Percentiles rank a stretch among this genome's conserved stretches.
phyloP scores from a whole-genome alignment of 1,139 yeast genomes.

The Blastobotrys illinoisensis region DNA sequence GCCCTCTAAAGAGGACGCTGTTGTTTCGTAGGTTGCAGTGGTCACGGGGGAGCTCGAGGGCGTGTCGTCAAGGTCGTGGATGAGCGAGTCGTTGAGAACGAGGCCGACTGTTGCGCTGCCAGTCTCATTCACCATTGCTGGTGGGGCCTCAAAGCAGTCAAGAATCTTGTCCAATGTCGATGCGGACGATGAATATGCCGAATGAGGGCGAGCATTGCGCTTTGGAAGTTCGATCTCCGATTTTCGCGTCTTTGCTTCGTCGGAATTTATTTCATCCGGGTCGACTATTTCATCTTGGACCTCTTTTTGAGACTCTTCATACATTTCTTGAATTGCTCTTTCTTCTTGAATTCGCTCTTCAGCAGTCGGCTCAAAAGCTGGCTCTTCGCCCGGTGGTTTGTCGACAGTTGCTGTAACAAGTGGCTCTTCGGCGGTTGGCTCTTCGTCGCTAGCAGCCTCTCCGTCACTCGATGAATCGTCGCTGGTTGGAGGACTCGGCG shows the following conservation, averaged over 20 bases:
- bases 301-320: too few species aligned
- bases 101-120: background rate
- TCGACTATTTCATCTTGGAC: too few species aligned
- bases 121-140: background rate
- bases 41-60: background rate
- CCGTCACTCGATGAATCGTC: background rate
- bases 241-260: too few species aligned
- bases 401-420: too few species aligned
- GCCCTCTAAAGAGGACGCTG: background rate
- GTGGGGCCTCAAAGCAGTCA: conserved; percentile 21
- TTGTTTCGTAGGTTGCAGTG: background rate
- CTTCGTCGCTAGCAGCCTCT: background rate
- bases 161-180: conserved; percentile 28
- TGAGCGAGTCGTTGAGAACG: background rate
- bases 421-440: background rate
- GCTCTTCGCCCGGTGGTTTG: background rate
- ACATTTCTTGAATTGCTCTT: too few species aligned
- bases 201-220: background rate
- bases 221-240: background rate
- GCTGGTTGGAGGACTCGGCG: conserved; percentile 4
- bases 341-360: background rate
- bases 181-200: conserved; percentile 17
- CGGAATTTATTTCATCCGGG: too few species aligned
- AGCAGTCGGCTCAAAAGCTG: background rate
- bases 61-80: background rate